These are phyloP conservation scores for Albatrellus ellisii DNA, from an alignment of 768 basidiomycete genomes.

Conservation along the genomic window DNA sequence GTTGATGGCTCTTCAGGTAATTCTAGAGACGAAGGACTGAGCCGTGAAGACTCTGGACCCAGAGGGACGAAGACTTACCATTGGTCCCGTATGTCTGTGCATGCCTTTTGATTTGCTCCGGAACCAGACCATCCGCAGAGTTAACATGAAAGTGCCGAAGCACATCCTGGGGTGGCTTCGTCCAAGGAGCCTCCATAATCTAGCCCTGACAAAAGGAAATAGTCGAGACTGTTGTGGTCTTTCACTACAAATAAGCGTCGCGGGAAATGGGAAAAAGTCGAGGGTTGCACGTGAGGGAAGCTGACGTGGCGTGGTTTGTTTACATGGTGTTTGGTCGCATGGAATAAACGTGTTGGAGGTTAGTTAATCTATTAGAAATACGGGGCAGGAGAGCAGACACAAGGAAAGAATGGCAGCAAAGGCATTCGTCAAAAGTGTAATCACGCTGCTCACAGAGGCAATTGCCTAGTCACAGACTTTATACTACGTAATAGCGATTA, in stretches of 20 bases:
- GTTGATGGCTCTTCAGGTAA: conserved; percentile 88
- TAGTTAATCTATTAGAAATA: too few relatives aligned
- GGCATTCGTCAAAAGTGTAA: neutral
- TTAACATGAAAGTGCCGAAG: conserved; percentile 66
- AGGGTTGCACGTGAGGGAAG: conserved; percentile 3
- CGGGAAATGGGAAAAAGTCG: neutral
- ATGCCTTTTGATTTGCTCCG: conserved; percentile 58
- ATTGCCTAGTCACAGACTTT: too few relatives aligned
- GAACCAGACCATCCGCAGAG: conserved; percentile 44
- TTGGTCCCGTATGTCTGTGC: conserved; percentile 78
- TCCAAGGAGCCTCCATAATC: conserved; percentile 70
- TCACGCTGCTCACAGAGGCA: too few relatives aligned
- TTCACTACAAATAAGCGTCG: neutral
- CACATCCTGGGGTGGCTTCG: conserved; percentile 50
- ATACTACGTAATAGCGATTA: too few relatives aligned
- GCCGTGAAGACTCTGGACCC: neutral
- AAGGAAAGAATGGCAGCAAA: neutral
- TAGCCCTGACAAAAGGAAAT: neutral
- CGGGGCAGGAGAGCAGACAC: neutral
- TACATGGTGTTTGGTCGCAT: neutral
- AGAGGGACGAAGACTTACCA: conserved; percentile 30
- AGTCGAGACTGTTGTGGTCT: neutral
- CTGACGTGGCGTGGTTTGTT: conserved; percentile 3
- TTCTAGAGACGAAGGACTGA: conserved; percentile 32
- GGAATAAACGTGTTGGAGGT: neutral